Percentiles rank a stretch among this genome's conserved stretches.
These are phyloP conservation scores for Nevesoporus exiguus DNA, from an alignment of 768 basidiomycete species.

Conservation along the genomic window DNA sequence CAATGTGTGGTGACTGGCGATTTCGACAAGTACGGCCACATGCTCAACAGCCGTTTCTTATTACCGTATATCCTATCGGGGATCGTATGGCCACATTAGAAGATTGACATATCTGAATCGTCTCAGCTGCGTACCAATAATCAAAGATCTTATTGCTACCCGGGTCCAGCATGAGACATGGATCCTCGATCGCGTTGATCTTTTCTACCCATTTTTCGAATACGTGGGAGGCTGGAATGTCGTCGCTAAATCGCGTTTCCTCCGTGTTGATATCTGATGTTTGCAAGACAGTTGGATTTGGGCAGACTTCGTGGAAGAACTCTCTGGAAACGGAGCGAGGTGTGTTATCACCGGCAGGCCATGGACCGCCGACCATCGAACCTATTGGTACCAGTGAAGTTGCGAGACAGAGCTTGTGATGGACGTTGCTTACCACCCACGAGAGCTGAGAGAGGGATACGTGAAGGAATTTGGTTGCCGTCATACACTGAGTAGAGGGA, in stretches of 20 bases:
- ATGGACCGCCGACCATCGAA: conserved; percentile 39
- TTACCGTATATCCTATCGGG: conserved; percentile 32
- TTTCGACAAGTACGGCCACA: conserved; percentile 32
- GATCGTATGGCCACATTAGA: neutral
- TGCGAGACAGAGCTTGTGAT: neutral
- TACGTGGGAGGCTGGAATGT: conserved; percentile 27
- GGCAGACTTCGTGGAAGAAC: conserved; percentile 42
- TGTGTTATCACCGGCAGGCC: conserved; percentile 30
- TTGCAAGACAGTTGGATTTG: conserved; percentile 32
- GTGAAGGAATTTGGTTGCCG: conserved; percentile 37
- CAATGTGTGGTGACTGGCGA: conserved; percentile 38
- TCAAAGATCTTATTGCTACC: conserved; percentile 32
- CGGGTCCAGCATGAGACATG: conserved; percentile 38
- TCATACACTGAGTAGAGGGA: conserved; percentile 37
- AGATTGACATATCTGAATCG: neutral
- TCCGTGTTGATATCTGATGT: conserved; percentile 30
- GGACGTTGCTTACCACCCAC: conserved; percentile 31
- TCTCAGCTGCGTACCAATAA: conserved; percentile 29
- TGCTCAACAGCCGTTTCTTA: conserved; percentile 29
- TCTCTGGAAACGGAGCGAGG: conserved; percentile 36
- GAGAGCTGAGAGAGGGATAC: conserved; percentile 39
- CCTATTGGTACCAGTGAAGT: conserved; percentile 26
- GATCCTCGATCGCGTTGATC: conserved; percentile 34
- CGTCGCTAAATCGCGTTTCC: conserved; percentile 23
- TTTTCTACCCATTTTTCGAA: conserved; percentile 39